phyloP scores from a whole-genome alignment of 495 filamentous ascomycete species.

The Tuber borchii region DNA sequence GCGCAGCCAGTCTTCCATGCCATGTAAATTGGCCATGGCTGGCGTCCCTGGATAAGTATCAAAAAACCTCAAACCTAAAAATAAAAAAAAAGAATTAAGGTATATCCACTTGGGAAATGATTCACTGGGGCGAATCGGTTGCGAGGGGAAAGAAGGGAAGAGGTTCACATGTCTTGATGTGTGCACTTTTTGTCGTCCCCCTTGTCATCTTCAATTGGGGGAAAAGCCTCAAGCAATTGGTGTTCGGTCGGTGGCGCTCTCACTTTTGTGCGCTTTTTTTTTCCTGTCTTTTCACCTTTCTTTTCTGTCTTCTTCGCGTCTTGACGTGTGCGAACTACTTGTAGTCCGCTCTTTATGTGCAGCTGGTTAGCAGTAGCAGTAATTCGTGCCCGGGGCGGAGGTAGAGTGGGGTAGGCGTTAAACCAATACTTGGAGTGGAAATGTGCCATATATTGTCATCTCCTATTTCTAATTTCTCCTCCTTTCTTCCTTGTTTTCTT shows the following conservation, averaged over 20 bases:
- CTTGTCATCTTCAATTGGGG: background rate
- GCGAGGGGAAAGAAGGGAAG: background rate
- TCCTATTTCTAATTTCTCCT: background rate
- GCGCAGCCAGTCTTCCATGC: constrained; percentile 27
- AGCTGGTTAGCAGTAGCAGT: constrained; percentile 28
- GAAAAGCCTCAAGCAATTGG: background rate
- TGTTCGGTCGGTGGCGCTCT: constrained; percentile 3
- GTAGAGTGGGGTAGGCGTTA: background rate
- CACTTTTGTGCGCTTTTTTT: background rate
- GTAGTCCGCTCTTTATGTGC: constrained; percentile 9
- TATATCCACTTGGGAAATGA: background rate
- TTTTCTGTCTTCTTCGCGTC: background rate
- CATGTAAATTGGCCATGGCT: constrained; percentile 18
- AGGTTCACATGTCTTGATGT: background rate
- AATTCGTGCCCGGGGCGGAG: constrained; percentile 8
- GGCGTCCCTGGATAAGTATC: background rate
- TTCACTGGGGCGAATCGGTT: background rate
- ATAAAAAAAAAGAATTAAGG: background rate
- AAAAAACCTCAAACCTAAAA: background rate
- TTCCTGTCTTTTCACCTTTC: constrained; percentile 4
- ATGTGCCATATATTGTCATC: background rate
- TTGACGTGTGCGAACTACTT: background rate
- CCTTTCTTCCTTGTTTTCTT: background rate
- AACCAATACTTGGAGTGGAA: background rate
- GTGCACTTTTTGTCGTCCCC: background rate